These are phyloP conservation scores for Mycena galericulata DNA, from an alignment of 768 basidiomycete species.

Conservation along the genomic window DNA sequence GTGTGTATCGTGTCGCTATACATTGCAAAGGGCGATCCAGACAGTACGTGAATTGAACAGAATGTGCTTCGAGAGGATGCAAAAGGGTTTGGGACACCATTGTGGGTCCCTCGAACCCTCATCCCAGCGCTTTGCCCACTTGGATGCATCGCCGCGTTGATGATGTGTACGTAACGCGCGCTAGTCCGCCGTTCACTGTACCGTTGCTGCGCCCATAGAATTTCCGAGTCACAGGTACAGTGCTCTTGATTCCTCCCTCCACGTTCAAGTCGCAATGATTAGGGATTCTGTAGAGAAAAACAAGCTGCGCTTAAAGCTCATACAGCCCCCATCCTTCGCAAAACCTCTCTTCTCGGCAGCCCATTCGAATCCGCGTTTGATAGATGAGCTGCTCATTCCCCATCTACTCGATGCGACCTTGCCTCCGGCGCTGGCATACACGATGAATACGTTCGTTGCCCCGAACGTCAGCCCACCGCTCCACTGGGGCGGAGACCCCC, in stretches of 20 bases:
- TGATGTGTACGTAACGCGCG: too few relatives aligned
- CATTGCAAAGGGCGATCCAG: slow-evolving; percentile 17
- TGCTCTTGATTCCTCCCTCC: too few relatives aligned
- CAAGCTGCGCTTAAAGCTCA: slow-evolving; percentile 2
- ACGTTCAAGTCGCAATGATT: neutral
- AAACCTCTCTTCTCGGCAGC: slow-evolving; percentile 12
- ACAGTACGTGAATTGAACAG: slow-evolving; percentile 22
- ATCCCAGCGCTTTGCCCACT: neutral
- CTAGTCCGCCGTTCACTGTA: too few relatives aligned
- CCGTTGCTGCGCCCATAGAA: too few relatives aligned
- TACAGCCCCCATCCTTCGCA: neutral
- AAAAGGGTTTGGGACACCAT: slow-evolving; percentile 11
- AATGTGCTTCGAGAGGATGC: slow-evolving; percentile 13
- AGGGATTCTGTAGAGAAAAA: neutral
- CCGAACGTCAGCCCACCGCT: slow-evolving; percentile 12
- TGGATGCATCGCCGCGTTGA: too few relatives aligned
- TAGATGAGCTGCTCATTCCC: slow-evolving; percentile 19
- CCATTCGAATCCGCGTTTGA: slow-evolving; percentile 1
- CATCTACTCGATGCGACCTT: slow-evolving; percentile 23
- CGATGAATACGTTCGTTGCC: neutral
- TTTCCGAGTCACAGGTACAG: too few relatives aligned
- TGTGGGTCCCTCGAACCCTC: neutral
- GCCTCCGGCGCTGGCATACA: slow-evolving; percentile 8
- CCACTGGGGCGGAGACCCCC: slow-evolving; percentile 22
- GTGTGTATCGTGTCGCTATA: slow-evolving; percentile 14